Base-by-base conservation (phyloP, 805 yeast genomes). In the Metschnikowia continentalis region DNA sequence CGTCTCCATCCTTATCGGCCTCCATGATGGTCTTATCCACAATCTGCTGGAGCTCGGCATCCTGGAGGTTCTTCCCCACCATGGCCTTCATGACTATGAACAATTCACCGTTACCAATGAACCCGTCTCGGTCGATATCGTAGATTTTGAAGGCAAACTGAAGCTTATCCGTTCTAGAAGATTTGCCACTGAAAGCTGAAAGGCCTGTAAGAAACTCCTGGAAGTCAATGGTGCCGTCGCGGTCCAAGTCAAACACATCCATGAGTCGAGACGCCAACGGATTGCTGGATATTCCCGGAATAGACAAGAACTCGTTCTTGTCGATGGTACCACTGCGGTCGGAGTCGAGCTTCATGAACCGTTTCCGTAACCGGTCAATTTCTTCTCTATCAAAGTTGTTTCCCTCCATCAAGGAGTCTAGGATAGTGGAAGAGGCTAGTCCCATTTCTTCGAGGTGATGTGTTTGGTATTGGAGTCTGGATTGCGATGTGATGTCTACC, bases 21-120 rank as follows among this genome's bases (percentile, higher is more conserved):
- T 92, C 97, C 83, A 90, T 82, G 57, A 95, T 90, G 0, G 99
- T 90, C 68, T 95, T 84, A 67, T 94, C 98, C n/a, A 92, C 97
- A 48, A 94, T 81, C 68, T 95, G 98, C 67, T 94, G 99, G 50
- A 94, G 76, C 62, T 94, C 96, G 26, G 81, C 82, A 52, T 88
- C 96, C 54, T 83, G 86, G 51, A 95, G 71, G 62, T 94, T 90
- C 59, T 83, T 85, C 1, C 98, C 99, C 26, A 95, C 99, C 99
- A 94, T 94, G 81, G 89, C 88, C 69, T 94, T 88, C 71, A 94
- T 75, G 38, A 94, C 98, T 38, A 92, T 77, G 62, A 86, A 94
- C 50, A 94, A 69, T 69, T 94, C 99, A 22, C 99, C 99, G 64
- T 92, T 92, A 2, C 97, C 91, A 35, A 94, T 89, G 65, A 64